Evolutionary conservation across 2,329 filamentous ascomycete species (phyloP).

Genomic region (Akanthomyces dipterigenus): DNA sequence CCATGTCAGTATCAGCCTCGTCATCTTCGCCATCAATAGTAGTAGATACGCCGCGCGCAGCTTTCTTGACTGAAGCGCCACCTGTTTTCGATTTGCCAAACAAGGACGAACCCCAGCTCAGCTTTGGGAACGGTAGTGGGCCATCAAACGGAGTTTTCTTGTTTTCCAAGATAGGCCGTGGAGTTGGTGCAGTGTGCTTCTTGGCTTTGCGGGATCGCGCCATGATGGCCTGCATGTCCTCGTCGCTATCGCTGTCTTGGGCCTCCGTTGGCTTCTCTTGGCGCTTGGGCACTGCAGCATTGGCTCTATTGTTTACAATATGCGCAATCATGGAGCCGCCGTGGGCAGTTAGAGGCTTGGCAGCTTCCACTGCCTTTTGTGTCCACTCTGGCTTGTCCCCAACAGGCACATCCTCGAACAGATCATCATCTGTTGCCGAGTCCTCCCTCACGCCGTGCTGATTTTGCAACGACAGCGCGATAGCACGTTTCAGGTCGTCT

Average conservation of each 20-base stretch:
- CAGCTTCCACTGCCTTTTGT: conserved; percentile 43
- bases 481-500: conserved; percentile 69
- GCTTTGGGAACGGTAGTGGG: conserved; percentile 83
- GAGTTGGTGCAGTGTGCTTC: conserved; percentile 37
- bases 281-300: conserved; percentile 47
- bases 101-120: conserved; percentile 60
- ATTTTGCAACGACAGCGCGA: conserved; percentile 75
- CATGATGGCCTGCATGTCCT: conserved; percentile 72
- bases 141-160: conserved; percentile 64
- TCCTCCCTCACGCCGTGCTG: conserved; percentile 39
- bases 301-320: conserved; percentile 67
- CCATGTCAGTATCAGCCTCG: conserved; percentile 19
- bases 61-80: conserved; percentile 7
- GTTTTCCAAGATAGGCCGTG: conserved; percentile 39
- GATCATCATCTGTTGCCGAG: conserved; percentile 31
- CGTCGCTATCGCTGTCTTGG: conserved; percentile 62
- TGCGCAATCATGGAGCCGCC: conserved; percentile 61
- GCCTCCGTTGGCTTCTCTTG: conserved; percentile 17
- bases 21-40: conserved; percentile 14
- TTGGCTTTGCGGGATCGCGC: conserved; percentile 60
- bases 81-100: conserved; percentile 38
- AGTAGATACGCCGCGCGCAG: not conserved
- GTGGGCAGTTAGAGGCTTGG: conserved; percentile 44
- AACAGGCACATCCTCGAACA: conserved; percentile 44
- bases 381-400: conserved; percentile 42